These are phyloP conservation scores for Pythium phragmiticola DNA, from an alignment of 352 stramenopile species.

Conservation along the genomic window DNA sequence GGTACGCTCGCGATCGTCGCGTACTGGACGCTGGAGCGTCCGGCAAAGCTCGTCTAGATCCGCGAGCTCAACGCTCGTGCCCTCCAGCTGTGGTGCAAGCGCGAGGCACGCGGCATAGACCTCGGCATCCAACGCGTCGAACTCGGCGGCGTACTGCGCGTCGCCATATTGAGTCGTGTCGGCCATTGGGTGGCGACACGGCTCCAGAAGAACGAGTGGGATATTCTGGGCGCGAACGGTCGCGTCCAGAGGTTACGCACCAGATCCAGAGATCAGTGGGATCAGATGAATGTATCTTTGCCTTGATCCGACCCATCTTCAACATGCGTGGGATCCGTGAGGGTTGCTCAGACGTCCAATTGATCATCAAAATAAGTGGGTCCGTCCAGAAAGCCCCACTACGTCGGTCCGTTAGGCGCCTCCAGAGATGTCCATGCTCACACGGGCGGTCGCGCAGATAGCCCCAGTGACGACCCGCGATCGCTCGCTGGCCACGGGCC, in stretches of 20 bases:
- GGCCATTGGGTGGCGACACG: not conserved
- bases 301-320: not conserved
- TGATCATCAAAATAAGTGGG: too few relatives aligned
- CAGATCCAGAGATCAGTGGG: not conserved
- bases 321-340: not conserved
- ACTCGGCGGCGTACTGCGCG: conserved; percentile 36
- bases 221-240: not conserved
- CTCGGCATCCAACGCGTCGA: conserved; percentile 53
- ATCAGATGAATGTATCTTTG: too few relatives aligned
- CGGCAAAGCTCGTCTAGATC: conserved; percentile 53
- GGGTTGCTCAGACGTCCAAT: too few relatives aligned
- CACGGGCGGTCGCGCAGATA: too few relatives aligned
- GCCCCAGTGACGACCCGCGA: too few relatives aligned
- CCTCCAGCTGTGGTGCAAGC: conserved; percentile 34
- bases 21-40: conserved; percentile 37
- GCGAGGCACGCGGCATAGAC: conserved; percentile 35
- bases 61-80: conserved; percentile 35
- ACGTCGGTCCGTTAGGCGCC: too few relatives aligned
- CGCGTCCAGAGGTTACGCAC: conserved; percentile 4
- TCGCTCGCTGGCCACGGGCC: too few relatives aligned
- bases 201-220: not conserved
- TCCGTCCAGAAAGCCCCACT: too few relatives aligned
- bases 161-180: not conserved
- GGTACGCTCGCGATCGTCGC: conserved; percentile 43
- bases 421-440: too few relatives aligned